These are phyloP conservation scores for Gentiana straminea DNA, from an alignment of 257 asterid genomes.

Conservation along the genomic window DNA sequence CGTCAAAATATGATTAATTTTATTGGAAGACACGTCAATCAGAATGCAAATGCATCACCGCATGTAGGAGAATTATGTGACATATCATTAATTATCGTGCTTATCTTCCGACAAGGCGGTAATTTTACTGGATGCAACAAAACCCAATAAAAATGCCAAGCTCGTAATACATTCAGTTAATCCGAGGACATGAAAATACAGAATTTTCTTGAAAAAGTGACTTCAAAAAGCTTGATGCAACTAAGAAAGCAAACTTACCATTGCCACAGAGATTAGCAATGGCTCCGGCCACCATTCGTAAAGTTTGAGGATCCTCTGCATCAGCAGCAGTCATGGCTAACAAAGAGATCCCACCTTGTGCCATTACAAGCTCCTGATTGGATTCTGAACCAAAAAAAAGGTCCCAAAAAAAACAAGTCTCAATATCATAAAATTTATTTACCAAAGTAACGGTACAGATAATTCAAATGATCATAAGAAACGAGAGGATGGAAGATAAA, in stretches of 20 bases:
- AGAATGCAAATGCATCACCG: no score
- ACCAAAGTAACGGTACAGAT: slow-evolving; percentile 2
- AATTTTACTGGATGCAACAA: no score
- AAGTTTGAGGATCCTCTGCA: slow-evolving; percentile 98
- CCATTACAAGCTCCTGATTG: slow-evolving; percentile 95
- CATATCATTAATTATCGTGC: no score
- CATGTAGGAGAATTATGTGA: no score
- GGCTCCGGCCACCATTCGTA: slow-evolving; percentile 99
- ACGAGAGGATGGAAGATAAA: neutral
- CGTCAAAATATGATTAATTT: no score
- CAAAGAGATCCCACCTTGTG: slow-evolving; percentile 82
- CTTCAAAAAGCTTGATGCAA: slow-evolving; percentile 1
- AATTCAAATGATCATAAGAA: neutral
- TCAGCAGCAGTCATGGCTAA: slow-evolving; percentile 85
- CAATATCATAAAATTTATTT: slow-evolving; percentile 3
- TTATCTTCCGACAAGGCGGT: no score
- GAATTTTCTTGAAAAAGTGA: neutral
- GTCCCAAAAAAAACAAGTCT: slow-evolving; percentile 2
- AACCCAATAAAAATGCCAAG: no score
- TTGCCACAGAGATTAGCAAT: slow-evolving; percentile 97
- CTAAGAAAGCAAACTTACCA: slow-evolving; percentile 38
- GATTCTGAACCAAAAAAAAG: slow-evolving; percentile 41
- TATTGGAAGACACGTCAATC: no score
- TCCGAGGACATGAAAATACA: no score
- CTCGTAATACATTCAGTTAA: no score